These are phyloP conservation scores for Boletus sp. DNA, from an alignment of 768 basidiomycete genomes.

Conservation along the genomic window DNA sequence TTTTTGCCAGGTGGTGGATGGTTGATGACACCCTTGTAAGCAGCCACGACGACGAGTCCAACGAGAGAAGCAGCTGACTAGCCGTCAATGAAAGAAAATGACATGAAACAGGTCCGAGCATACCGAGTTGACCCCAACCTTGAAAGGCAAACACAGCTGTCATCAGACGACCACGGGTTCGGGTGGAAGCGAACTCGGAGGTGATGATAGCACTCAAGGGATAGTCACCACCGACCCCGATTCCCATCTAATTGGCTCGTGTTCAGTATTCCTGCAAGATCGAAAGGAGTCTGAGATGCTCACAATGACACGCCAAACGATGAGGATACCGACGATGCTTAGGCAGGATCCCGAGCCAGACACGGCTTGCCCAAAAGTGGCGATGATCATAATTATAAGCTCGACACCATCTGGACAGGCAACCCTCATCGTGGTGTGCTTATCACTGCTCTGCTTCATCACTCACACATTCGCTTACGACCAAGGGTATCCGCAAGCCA, in stretches of 20 bases:
- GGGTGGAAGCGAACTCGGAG: no score
- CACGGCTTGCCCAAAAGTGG: no score
- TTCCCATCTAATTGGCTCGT: slow-evolving; percentile 42
- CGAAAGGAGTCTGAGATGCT: no score
- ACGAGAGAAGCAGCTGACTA: slow-evolving; percentile 59
- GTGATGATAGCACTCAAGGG: no score
- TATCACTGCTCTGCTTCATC: no score
- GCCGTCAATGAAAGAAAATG: neutral
- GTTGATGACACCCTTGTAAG: slow-evolving; percentile 55
- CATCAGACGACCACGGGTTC: no score
- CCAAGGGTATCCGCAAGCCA: slow-evolving; percentile 60
- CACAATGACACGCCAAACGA: slow-evolving; percentile 59
- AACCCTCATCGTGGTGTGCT: neutral
- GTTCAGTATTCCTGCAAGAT: neutral
- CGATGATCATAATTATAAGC: no score
- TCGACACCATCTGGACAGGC: slow-evolving; percentile 33
- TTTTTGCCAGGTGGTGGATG: slow-evolving; percentile 32
- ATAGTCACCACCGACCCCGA: no score
- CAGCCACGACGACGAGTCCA: slow-evolving; percentile 56
- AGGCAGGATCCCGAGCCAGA: slow-evolving; percentile 56
- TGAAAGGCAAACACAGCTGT: no score
- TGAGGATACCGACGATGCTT: slow-evolving; percentile 64
- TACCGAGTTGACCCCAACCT: slow-evolving; percentile 63
- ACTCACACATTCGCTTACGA: slow-evolving; percentile 54
- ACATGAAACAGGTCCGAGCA: slow-evolving; percentile 18